A percentile compares a stretch with the other conserved stretches of the same genome.
These are phyloP conservation scores for Hemileccinum hortonii DNA, from an alignment of 1,284 basidiomycete genomes.

Conservation along the genomic window DNA sequence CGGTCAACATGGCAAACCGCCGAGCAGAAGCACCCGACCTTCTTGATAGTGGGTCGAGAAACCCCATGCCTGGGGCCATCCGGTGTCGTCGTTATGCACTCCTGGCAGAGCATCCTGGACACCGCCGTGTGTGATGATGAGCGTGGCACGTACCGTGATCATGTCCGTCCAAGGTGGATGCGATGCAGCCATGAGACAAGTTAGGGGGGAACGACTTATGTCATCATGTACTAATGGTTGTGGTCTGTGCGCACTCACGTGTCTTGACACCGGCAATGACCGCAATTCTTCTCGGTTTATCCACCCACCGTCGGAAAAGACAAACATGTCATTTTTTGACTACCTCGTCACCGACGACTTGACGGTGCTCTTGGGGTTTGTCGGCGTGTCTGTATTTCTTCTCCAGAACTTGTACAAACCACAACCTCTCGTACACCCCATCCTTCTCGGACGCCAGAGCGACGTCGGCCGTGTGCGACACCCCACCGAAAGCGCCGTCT, in stretches of 20 bases:
- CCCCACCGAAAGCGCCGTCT: conserved; percentile 71
- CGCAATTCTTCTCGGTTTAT: neutral
- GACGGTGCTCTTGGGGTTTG: conserved; percentile 70
- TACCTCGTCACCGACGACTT: conserved; percentile 73
- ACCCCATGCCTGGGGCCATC: conserved; percentile 71
- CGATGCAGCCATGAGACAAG: conserved; percentile 10
- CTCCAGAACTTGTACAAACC: conserved; percentile 74
- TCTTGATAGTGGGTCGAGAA: conserved; percentile 78
- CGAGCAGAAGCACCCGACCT: conserved; percentile 39
- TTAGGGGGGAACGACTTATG: conserved; percentile 4
- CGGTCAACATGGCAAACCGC: neutral
- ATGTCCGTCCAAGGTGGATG: conserved; percentile 66
- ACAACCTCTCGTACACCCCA: conserved; percentile 78
- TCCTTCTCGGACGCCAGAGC: conserved; percentile 78
- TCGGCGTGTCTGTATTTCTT: conserved; percentile 70
- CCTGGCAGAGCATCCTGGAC: conserved; percentile 37
- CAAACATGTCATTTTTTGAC: conserved; percentile 45
- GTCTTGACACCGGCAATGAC: conserved; percentile 9
- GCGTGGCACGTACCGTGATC: conserved; percentile 44
- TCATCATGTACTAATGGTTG: too few species aligned
- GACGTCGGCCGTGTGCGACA: conserved; percentile 78
- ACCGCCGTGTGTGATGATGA: neutral
- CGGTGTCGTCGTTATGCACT: conserved; percentile 67
- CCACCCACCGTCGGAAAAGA: neutral
- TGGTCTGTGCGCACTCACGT: neutral